These are phyloP conservation scores for Fusarium nygamai DNA, from an alignment of 2,329 filamentous ascomycete species.

Conservation along the genomic window DNA sequence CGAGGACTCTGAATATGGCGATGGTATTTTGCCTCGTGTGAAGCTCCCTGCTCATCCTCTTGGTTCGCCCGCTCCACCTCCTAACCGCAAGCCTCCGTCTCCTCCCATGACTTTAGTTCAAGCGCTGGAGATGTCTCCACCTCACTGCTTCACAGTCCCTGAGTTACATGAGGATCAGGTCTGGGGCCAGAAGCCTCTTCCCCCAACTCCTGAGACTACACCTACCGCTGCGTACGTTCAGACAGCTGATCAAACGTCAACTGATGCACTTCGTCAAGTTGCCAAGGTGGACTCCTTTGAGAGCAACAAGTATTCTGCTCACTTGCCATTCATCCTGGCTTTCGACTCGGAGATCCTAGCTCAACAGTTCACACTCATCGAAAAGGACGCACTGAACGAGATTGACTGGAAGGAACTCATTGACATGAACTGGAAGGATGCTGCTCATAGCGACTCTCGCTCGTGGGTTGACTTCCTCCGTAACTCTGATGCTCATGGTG, in stretches of 20 bases:
- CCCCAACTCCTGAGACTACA: constrained; percentile 59
- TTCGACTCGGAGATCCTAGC: constrained; percentile 83
- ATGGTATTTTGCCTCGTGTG: constrained; percentile 24
- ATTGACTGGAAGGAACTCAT: constrained; percentile 91
- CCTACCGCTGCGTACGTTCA: constrained; percentile 54
- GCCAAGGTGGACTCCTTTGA: constrained; percentile 45
- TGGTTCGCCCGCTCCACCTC: constrained; percentile 44
- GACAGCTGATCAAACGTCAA: constrained; percentile 42
- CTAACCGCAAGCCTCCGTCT: constrained; percentile 46
- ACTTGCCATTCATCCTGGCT: constrained; percentile 82
- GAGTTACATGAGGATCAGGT: constrained; percentile 41
- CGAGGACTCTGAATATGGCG: constrained; percentile 52
- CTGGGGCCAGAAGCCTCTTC: constrained; percentile 41
- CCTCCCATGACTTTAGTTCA: constrained; percentile 42
- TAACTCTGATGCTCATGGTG: constrained; percentile 75
- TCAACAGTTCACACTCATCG: constrained; percentile 85
- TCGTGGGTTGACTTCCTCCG: constrained; percentile 87
- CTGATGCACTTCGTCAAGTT: constrained; percentile 51
- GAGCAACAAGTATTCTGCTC: constrained; percentile 59
- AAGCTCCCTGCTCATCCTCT: constrained; percentile 50
- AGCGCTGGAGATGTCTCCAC: constrained; percentile 42
- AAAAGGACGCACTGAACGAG: constrained; percentile 86
- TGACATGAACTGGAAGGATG: constrained; percentile 83
- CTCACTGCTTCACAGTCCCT: constrained; percentile 36
- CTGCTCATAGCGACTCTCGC: constrained; percentile 69